Evolutionary conservation across 768 basidiomycete genomes (phyloP).

Genomic region (Collybia mongolica): DNA sequence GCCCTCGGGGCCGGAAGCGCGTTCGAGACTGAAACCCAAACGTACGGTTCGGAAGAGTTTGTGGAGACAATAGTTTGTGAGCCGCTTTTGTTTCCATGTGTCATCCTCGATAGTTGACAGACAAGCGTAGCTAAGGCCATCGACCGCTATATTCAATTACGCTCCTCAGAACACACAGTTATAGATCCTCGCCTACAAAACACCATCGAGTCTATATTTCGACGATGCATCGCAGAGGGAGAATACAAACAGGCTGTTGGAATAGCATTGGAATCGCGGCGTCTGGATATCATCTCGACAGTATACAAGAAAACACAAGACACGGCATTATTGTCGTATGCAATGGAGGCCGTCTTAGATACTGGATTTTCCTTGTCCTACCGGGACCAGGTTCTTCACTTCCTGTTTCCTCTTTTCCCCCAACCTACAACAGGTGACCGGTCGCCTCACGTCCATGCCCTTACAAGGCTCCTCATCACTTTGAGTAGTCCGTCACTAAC

Average conservation of each 20-base stretch:
- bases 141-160: constrained; percentile 83
- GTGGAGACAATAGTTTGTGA: constrained; percentile 92
- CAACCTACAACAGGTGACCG: constrained; percentile 66
- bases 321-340: constrained; percentile 78
- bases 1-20: constrained; percentile 88
- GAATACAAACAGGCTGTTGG: constrained; percentile 97
- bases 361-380: constrained; percentile 86
- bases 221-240: constrained; percentile 80
- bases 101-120: constrained; percentile 1
- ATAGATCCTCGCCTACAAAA: constrained; percentile 77
- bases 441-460: constrained; percentile 72
- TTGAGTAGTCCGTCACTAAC: constrained; percentile 81
- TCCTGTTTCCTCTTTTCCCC: constrained; percentile 86
- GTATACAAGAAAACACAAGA: constrained; percentile 78
- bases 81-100: constrained; percentile 29
- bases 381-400: constrained; percentile 77
- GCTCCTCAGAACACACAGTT: constrained; percentile 61
- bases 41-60: constrained; percentile 75
- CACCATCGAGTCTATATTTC: constrained; percentile 90
- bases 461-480: constrained; percentile 89
- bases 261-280: constrained; percentile 88
- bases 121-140: constrained; percentile 80
- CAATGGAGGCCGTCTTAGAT: constrained; percentile 90
- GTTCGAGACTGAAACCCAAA: constrained; percentile 74
- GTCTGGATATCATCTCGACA: constrained; percentile 81